A percentile compares a stretch with the other conserved stretches of the same genome.
phyloP scores from a whole-genome alignment of 768 basidiomycete genomes.

The Asterophora parasitica region DNA sequence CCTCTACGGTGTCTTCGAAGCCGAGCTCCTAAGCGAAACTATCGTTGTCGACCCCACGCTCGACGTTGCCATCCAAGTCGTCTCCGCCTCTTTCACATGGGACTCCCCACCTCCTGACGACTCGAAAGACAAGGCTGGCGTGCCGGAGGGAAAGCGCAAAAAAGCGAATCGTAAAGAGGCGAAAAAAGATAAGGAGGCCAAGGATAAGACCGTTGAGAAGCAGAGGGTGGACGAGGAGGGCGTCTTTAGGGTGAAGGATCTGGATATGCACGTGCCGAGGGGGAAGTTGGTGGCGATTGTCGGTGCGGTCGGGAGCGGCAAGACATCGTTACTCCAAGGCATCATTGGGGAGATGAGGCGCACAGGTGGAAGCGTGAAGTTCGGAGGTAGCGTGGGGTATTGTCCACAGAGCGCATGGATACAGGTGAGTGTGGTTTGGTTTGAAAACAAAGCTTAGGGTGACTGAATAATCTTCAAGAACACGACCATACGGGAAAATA shows the following conservation, averaged over 20 bases:
- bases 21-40: slow-evolving; percentile 65
- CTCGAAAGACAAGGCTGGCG: slow-evolving; percentile 19
- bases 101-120: slow-evolving; percentile 63
- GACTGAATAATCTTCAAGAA: slow-evolving; percentile 37
- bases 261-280: slow-evolving; percentile 65
- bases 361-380: slow-evolving; percentile 58
- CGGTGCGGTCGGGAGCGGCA: slow-evolving; percentile 72
- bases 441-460: slow-evolving; percentile 6
- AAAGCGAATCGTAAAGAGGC: slow-evolving; percentile 22
- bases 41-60: slow-evolving; percentile 49
- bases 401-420: slow-evolving; percentile 92
- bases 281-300: slow-evolving; percentile 84
- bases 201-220: slow-evolving; percentile 21
- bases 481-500: slow-evolving; percentile 83
- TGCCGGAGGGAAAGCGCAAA: slow-evolving; percentile 25
- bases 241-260: slow-evolving; percentile 58
- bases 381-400: slow-evolving; percentile 76
- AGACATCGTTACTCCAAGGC: slow-evolving; percentile 68
- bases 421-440: slow-evolving; percentile 38
- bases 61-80: slow-evolving; percentile 61
- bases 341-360: slow-evolving; percentile 81
- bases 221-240: slow-evolving; percentile 33
- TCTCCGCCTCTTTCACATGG: slow-evolving; percentile 80
- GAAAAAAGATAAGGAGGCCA: slow-evolving; percentile 23
- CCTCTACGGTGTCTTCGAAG: slow-evolving; percentile 76